Conservation (phyloP, 1,139 yeast genomes). For the Pneumocystis carinii region DNA sequence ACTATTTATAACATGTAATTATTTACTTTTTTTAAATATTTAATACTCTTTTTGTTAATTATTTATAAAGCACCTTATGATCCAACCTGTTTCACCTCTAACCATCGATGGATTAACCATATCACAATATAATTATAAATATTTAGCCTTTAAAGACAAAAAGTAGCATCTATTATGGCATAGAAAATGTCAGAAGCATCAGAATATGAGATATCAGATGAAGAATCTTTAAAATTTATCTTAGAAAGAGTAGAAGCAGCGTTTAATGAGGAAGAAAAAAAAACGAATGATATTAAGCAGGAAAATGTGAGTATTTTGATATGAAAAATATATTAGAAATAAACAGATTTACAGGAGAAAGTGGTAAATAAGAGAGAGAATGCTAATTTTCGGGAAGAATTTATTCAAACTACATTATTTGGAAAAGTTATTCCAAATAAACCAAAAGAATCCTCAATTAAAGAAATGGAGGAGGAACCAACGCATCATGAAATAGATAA, state of each 20-base stretch:
- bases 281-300: not conserved
- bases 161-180: not conserved
- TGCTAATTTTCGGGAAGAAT: not conserved
- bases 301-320: not conserved
- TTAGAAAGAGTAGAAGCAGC: not conserved
- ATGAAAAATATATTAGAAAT: not conserved
- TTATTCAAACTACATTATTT: not conserved
- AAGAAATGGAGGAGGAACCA: constrained; percentile 2
- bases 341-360: not conserved
- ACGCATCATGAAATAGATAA: constrained; percentile 12
- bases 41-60: too few species aligned
- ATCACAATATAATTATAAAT: too few species aligned
- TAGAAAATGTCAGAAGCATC: not conserved
- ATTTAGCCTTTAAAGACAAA: not conserved
- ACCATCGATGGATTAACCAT: too few species aligned
- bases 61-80: too few species aligned
- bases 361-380: not conserved
- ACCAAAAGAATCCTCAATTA: not conserved
- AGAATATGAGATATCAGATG: not conserved
- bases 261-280: not conserved
- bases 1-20: not conserved
- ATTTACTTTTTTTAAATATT: not conserved
- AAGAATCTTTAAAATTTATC: not conserved
- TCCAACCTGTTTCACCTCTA: too few species aligned
- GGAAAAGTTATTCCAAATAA: not conserved